Evolutionary conservation across 2,329 filamentous ascomycete genomes (phyloP), one percentile per base, ranked within the genome.

Genomic region (Chrysoporthe deuterocubensis): DNA sequence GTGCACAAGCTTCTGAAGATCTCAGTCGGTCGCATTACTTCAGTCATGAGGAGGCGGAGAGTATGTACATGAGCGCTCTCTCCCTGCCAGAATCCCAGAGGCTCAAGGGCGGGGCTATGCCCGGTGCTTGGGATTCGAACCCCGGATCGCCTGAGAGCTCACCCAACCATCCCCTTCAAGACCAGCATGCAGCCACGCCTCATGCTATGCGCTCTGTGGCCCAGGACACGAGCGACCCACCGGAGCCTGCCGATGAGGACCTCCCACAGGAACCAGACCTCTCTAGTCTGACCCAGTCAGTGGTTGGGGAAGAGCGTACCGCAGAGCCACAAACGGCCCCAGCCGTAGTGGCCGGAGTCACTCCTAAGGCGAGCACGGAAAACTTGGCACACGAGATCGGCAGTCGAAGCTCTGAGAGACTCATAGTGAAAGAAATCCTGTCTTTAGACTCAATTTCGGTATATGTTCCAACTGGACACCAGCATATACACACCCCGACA

Each of bases 61-160:
- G 93, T 76, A 92, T 96, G 89, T 96, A 96, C 73, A 90, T 94
- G 89, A 95, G 89, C 70, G 89, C 89, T 1, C 86, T 90, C 63
- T 90, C 88, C 2, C 79, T 85, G 37, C 76, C 78, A 1, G 76
- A 79, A 44, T 75, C 75, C 2, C 75, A 78, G 11, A 74, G 74
- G 52, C 48, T 75, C 21, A 74, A 62, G 18, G 72, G 72, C 26
- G 70, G 21, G 26, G 43, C 73, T 3, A 87, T 88, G 81, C 86
- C 86, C 1, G 85, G 85, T 6, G 79, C 79, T 5, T 88, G 85
- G 86, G 83, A 80, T 64, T 78, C 79, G 0, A 80, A 81, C 16
- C 72, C 77, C 18, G 67, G 72, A 1, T 71, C 71, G 32, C 65
- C 59, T 42, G 59, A 63, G 14, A 40, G 11, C 52, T 60, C 60